Percentiles rank a stretch among this genome's conserved stretches.
Evolutionary conservation across 2,329 filamentous ascomycete genomes (phyloP).

Genomic region (Phaeophleospora eucalypticola): DNA sequence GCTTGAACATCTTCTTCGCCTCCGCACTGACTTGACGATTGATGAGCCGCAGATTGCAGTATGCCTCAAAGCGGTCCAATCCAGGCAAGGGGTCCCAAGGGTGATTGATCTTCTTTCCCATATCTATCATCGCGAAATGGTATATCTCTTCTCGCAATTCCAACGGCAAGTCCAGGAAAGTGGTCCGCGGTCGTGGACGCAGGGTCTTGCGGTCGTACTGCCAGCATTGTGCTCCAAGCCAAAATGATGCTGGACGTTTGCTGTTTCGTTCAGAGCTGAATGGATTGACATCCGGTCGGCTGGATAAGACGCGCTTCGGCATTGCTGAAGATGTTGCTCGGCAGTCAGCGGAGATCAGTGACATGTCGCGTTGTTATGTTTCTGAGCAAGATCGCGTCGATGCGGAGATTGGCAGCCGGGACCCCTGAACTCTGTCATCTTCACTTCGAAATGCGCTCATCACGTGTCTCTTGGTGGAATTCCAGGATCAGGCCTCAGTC

Average conservation of each 20-base stretch:
- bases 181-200: neutral
- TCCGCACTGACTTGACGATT: conserved; percentile 1
- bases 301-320: neutral
- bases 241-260: neutral
- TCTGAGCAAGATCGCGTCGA: neutral
- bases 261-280: neutral
- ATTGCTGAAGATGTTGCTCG: neutral
- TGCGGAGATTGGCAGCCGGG: neutral
- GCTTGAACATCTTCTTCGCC: conserved; percentile 1
- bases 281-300: neutral
- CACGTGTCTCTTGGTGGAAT: too few species aligned
- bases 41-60: neutral
- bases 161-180: conserved; percentile 2
- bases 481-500: too few species aligned
- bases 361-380: neutral
- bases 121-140: neutral
- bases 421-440: neutral
- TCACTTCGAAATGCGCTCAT: too few species aligned
- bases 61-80: neutral
- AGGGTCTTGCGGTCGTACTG: neutral
- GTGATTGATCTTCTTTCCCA: neutral
- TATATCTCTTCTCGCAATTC: conserved; percentile 1
- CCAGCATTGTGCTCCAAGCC: neutral
- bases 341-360: too few species aligned
- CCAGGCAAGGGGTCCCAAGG: neutral